phyloP scores from a whole-genome alignment of 2,329 filamentous ascomycete genomes.

The Penicillium sp. region DNA sequence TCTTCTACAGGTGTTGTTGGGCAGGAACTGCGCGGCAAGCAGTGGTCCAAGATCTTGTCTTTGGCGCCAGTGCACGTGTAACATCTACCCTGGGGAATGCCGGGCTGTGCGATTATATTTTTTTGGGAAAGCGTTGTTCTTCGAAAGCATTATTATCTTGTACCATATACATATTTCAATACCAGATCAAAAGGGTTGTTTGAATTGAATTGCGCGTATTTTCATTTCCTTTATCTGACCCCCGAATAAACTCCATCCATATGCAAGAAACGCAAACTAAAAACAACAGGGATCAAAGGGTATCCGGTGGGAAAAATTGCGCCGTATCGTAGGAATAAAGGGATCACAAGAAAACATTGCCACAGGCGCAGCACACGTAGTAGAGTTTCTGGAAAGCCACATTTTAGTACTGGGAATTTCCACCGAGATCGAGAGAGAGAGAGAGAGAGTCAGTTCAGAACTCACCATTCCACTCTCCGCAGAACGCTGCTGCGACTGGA shows the following conservation, averaged over 20 bases:
- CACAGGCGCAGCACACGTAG: conserved; percentile 92
- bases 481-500: conserved; percentile 96
- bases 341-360: conserved; percentile 71
- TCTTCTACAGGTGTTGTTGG: conserved; percentile 75
- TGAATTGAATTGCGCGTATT: conserved; percentile 3
- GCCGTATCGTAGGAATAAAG: conserved; percentile 22
- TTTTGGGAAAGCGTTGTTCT: conserved; percentile 35
- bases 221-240: conserved; percentile 13
- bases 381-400: conserved; percentile 71
- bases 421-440: neutral
- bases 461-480: conserved; percentile 98
- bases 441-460: neutral
- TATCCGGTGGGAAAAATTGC: conserved; percentile 34
- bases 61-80: conserved; percentile 84
- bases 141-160: conserved; percentile 36
- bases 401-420: neutral
- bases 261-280: conserved; percentile 20
- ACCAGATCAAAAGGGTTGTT: neutral
- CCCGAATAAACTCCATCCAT: conserved; percentile 18
- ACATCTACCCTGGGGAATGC: conserved; percentile 32
- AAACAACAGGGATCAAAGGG: conserved; percentile 25
- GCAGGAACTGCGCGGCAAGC: conserved; percentile 82
- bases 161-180: conserved; percentile 25
- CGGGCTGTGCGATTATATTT: conserved; percentile 18
- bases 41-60: conserved; percentile 98